phyloP scores from a whole-genome alignment of 495 filamentous ascomycete genomes.

The Podospora pseudocomata region DNA sequence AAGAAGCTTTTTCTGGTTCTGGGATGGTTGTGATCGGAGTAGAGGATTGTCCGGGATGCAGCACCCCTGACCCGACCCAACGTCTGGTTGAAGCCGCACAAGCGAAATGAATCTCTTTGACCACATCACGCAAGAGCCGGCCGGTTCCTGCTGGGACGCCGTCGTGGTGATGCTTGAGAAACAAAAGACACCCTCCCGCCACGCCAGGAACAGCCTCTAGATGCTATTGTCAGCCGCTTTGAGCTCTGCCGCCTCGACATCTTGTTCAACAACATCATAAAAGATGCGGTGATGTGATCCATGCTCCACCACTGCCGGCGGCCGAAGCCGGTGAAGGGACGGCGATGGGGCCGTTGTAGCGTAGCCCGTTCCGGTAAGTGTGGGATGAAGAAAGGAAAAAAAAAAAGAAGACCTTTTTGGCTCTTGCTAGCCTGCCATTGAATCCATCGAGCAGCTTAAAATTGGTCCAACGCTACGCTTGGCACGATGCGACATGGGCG shows the following conservation, averaged over 20 bases:
- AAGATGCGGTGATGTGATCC: not conserved
- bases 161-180: not conserved
- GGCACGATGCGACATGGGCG: not conserved
- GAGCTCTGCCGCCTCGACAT: not conserved
- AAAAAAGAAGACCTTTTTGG: not conserved
- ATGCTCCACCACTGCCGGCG: not conserved
- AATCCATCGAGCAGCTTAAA: not conserved
- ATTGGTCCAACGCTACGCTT: not conserved
- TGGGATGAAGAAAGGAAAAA: not conserved
- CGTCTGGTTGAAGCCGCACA: not conserved
- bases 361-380: not conserved
- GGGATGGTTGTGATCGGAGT: not conserved
- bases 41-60: not conserved
- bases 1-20: not conserved
- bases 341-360: not conserved
- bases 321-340: not conserved
- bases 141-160: not conserved
- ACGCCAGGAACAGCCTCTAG: not conserved
- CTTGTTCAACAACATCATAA: not conserved
- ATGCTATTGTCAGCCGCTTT: not conserved
- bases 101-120: slow-evolving; percentile 4
- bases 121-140: not conserved
- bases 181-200: not conserved
- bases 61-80: not conserved
- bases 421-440: not conserved